These are phyloP conservation scores for Phlebiopsis flavidoalba DNA, from an alignment of 768 basidiomycete species.

Conservation along the genomic window DNA sequence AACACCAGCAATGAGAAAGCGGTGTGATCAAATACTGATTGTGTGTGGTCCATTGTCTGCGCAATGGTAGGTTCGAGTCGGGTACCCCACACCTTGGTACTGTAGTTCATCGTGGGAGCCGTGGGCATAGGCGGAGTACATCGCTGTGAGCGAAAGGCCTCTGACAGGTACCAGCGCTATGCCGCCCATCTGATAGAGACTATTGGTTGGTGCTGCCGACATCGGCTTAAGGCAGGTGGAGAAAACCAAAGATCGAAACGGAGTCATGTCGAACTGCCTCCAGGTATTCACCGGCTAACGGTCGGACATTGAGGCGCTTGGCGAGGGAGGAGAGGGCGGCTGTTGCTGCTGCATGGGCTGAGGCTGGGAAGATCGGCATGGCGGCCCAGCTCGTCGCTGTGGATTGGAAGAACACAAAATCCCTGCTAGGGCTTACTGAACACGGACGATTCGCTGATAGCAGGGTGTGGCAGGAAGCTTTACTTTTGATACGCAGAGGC, in stretches of 20 bases:
- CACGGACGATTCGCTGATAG: neutral
- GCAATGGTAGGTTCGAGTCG: neutral
- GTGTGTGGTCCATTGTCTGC: neutral
- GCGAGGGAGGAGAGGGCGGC: too few relatives aligned
- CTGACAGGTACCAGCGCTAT: too few relatives aligned
- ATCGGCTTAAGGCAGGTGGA: neutral
- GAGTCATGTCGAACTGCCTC: neutral
- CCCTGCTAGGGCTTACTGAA: slow-evolving; percentile 4
- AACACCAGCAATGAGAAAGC: neutral
- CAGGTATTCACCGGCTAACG: slow-evolving; percentile 24
- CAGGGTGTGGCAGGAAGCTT: neutral
- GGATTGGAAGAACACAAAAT: slow-evolving; percentile 43
- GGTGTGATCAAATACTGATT: too few relatives aligned
- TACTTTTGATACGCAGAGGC: slow-evolving; percentile 10
- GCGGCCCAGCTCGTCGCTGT: slow-evolving; percentile 52
- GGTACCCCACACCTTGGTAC: neutral
- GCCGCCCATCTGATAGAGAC: neutral
- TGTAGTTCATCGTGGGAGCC: neutral
- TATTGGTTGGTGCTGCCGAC: neutral
- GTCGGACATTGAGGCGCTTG: slow-evolving; percentile 1
- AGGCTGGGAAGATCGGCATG: slow-evolving; percentile 39
- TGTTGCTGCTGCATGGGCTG: neutral
- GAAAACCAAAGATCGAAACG: neutral
- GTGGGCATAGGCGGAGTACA: neutral
- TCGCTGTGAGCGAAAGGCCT: neutral